Conservation (phyloP, 768 basidiomycete genomes). For the Kwoniella europaea region DNA sequence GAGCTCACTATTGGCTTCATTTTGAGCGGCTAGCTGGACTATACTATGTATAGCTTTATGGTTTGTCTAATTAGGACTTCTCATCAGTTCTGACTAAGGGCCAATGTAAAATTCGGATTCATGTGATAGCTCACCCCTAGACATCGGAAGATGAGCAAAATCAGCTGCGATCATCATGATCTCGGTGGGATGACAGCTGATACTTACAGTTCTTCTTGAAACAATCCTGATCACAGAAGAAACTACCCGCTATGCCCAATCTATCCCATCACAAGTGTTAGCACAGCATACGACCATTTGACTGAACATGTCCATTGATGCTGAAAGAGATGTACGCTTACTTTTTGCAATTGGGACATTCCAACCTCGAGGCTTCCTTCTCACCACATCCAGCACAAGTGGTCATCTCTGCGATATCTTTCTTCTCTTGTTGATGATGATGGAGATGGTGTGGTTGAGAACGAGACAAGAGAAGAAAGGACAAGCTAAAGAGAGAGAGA, state of each 20-base stretch:
- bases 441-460: not conserved
- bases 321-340: conserved; percentile 58
- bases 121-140: conserved; percentile 28
- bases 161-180: too few relatives aligned
- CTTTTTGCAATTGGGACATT: conserved; percentile 95
- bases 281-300: conserved; percentile 1
- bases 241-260: conserved; percentile 59
- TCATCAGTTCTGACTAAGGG: not conserved
- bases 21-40: conserved; percentile 54
- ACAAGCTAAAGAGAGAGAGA: conserved; percentile 3
- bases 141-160: not conserved
- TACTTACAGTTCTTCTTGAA: conserved; percentile 90
- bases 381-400: conserved; percentile 63
- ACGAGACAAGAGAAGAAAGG: not conserved
- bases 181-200: too few relatives aligned
- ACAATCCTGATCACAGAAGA: conserved; percentile 91
- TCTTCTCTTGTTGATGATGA: not conserved
- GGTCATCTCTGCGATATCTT: conserved; percentile 32
- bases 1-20: conserved; percentile 50
- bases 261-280: conserved; percentile 32
- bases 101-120: too few relatives aligned
- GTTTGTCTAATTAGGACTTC: conserved; percentile 22
- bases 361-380: conserved; percentile 80
- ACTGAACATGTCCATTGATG: not conserved
- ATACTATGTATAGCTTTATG: conserved; percentile 57